Evolutionary conservation across 2,329 filamentous ascomycete genomes (phyloP).

Genomic region (Lachnellula occidentalis): DNA sequence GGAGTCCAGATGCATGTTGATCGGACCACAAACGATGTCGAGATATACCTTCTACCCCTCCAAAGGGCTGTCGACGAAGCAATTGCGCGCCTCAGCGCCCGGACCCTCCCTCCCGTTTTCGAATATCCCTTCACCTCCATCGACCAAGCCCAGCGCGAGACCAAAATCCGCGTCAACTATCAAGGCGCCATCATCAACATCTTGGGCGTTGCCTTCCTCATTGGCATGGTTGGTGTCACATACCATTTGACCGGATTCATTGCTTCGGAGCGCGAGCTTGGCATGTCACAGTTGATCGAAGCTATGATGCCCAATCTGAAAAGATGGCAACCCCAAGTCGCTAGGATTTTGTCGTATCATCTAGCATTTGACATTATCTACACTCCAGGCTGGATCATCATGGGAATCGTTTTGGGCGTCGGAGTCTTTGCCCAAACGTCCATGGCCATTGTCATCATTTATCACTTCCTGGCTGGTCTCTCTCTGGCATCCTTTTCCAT

Average conservation of each 20-base stretch:
- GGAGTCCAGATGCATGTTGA: conserved; percentile 60
- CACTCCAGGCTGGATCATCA: conserved; percentile 75
- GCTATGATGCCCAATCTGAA: conserved; percentile 79
- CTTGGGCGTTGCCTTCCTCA: conserved; percentile 72
- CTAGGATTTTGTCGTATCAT: conserved; percentile 74
- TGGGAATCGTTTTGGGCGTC: conserved; percentile 56
- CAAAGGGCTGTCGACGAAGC: conserved; percentile 72
- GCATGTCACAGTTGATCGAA: conserved; percentile 84
- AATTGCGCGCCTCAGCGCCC: conserved; percentile 54
- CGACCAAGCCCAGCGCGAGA: conserved; percentile 60
- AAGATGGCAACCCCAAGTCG: conserved; percentile 71
- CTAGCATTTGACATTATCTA: conserved; percentile 77
- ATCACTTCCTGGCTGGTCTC: conserved; percentile 71
- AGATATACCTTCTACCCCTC: conserved; percentile 74
- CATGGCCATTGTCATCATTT: conserved; percentile 61
- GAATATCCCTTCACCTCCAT: conserved; percentile 74
- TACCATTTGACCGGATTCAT: conserved; percentile 86
- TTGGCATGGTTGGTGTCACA: conserved; percentile 72
- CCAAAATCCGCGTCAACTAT: conserved; percentile 62
- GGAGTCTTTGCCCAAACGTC: conserved; percentile 63
- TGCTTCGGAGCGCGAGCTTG: conserved; percentile 77
- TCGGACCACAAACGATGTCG: conserved; percentile 62
- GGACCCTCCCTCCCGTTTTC: conserved; percentile 43
- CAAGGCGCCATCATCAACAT: conserved; percentile 70
- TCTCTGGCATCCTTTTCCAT: conserved; percentile 76